phyloP scores from a whole-genome alignment of 179 eudicot species.

The Corrigiola litoralis region DNA sequence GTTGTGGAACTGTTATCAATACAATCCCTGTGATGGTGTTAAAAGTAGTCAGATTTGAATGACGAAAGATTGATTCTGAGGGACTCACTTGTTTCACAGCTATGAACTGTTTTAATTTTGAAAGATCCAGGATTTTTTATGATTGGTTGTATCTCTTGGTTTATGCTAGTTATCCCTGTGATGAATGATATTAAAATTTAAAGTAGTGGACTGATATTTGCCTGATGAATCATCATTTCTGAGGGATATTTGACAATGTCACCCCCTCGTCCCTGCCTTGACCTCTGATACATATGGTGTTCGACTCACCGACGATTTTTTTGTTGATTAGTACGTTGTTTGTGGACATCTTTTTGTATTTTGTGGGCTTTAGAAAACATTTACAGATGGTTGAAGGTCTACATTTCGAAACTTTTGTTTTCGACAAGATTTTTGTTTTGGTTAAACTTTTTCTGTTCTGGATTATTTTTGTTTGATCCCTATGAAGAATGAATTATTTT shows the following conservation, averaged over 20 bases:
- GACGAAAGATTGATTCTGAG: slow-evolving; percentile 17
- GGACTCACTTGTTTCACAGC: slow-evolving; percentile 5
- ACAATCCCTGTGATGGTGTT: slow-evolving; percentile 20
- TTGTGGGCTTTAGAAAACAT: too few species aligned
- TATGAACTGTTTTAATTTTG: too few species aligned
- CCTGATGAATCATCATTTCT: slow-evolving; percentile 10
- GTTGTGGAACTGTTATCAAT: background rate
- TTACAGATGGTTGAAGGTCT: too few species aligned
- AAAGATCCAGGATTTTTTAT: too few species aligned
- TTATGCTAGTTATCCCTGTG: background rate
- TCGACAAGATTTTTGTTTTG: background rate
- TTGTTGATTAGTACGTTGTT: background rate
- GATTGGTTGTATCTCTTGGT: too few species aligned
- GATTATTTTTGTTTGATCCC: background rate
- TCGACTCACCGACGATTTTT: too few species aligned
- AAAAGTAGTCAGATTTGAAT: slow-evolving; percentile 17
- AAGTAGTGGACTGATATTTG: slow-evolving; percentile 19
- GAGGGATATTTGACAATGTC: background rate
- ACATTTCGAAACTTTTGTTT: background rate
- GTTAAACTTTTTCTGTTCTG: background rate
- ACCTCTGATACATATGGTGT: too few species aligned
- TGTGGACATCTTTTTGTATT: too few species aligned
- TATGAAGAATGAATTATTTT: slow-evolving; percentile 13
- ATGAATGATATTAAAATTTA: slow-evolving; percentile 12
- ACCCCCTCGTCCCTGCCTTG: too few species aligned